phyloP scores from a whole-genome alignment of 768 basidiomycete species.

The Boletus bicolor region DNA sequence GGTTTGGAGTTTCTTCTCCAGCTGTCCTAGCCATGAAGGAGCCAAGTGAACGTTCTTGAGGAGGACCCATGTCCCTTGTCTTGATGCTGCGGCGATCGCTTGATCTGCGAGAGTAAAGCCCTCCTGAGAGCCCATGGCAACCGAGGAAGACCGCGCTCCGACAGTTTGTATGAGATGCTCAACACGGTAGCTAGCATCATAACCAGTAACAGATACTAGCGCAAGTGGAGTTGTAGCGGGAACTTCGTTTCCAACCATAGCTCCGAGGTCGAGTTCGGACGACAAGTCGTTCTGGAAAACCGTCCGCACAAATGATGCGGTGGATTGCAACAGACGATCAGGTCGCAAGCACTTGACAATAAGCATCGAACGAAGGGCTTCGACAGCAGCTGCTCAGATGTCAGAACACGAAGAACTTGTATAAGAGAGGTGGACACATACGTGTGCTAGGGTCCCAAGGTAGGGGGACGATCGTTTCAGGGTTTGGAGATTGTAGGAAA shows the following conservation, averaged over 20 bases:
- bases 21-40: constrained; percentile 90
- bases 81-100: constrained; percentile 87
- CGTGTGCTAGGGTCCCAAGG: constrained; percentile 79
- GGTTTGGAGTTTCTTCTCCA: constrained; percentile 95
- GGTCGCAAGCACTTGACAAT: constrained; percentile 91
- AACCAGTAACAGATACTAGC: constrained; percentile 90
- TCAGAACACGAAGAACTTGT: constrained; percentile 10
- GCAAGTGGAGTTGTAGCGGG: constrained; percentile 80
- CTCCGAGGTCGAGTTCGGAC: constrained; percentile 69
- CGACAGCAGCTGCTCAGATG: constrained; percentile 53
- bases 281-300: constrained; percentile 85
- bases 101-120: constrained; percentile 96
- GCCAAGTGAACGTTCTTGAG: constrained; percentile 98
- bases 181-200: constrained; percentile 97
- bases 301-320: constrained; percentile 65
- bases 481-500: constrained; percentile 64
- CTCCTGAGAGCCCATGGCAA: constrained; percentile 98
- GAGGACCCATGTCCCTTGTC: constrained; percentile 94
- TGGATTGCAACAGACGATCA: constrained; percentile 84
- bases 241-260: constrained; percentile 79
- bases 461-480: constrained; percentile 68
- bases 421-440: constrained; percentile 39
- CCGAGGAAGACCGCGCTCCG: constrained; percentile 75
- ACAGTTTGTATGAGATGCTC: constrained; percentile 82
- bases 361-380: constrained; percentile 71